Evolutionary conservation across 2,329 filamentous ascomycete species (phyloP).

Genomic region (Tolypocladium amazonense): DNA sequence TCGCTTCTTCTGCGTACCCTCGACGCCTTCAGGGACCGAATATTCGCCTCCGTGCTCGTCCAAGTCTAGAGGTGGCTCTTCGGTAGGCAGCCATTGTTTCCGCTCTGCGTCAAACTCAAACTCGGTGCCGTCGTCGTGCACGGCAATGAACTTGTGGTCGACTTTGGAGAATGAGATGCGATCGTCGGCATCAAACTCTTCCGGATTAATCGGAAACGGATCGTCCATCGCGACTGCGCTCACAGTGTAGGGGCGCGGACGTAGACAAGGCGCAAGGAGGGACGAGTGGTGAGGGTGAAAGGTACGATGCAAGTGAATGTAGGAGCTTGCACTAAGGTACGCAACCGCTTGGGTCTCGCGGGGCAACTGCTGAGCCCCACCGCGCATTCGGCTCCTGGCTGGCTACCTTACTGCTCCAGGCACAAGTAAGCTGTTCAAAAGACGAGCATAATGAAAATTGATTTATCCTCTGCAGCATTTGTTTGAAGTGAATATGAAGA

Average conservation of each 20-base stretch:
- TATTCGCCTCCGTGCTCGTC: constrained; percentile 21
- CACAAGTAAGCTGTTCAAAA: background rate
- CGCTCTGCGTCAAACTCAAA: constrained; percentile 67
- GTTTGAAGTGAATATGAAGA: too few species aligned
- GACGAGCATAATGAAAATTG: background rate
- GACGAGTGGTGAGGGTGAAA: background rate
- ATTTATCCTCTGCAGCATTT: background rate
- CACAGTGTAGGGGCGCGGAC: background rate
- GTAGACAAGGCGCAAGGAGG: background rate
- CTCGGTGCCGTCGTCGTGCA: constrained; percentile 74
- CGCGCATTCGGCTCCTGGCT: background rate
- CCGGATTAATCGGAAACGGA: constrained; percentile 47
- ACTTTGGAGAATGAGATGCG: constrained; percentile 81
- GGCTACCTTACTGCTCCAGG: background rate
- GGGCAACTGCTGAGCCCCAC: background rate
- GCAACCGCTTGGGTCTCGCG: background rate
- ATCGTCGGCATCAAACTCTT: constrained; percentile 65
- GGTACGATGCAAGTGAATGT: background rate
- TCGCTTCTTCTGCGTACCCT: constrained; percentile 25
- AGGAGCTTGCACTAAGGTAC: background rate
- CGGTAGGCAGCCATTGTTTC: constrained; percentile 64
- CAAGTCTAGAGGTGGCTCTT: constrained; percentile 31
- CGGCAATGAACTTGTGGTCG: constrained; percentile 72
- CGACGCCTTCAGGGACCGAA: constrained; percentile 12
- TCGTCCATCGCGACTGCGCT: constrained; percentile 17